A percentile compares a stretch with the other conserved stretches of the same genome.
Evolutionary conservation across 2,329 filamentous ascomycete species (phyloP).

Genomic region (Ophioceras dolichostomum): DNA sequence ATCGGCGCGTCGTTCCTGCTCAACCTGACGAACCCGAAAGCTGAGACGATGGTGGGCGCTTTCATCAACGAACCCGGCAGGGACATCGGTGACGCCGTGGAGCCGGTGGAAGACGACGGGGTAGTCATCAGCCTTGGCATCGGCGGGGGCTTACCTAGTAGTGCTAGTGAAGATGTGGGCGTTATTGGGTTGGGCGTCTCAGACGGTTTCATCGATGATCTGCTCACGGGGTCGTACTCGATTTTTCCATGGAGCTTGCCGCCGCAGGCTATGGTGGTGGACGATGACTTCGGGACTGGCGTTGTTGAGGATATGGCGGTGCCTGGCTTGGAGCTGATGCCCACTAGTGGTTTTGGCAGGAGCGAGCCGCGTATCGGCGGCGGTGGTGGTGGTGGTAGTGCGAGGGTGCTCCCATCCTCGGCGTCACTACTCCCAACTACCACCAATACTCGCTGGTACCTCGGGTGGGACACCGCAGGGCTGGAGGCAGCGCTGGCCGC

Average conservation of each 20-base stretch:
- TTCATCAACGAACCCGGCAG: constrained; percentile 5
- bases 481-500: constrained; percentile 2
- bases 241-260: constrained; percentile 7
- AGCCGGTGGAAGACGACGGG: background rate
- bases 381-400: too few relatives aligned
- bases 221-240: too few relatives aligned
- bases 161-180: too few relatives aligned
- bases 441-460: background rate
- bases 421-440: too few relatives aligned
- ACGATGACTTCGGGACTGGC: background rate
- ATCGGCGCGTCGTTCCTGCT: constrained; percentile 14
- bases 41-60: constrained; percentile 11
- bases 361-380: too few relatives aligned
- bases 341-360: too few relatives aligned
- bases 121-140: background rate
- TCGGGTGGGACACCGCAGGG: constrained; percentile 2
- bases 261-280: constrained; percentile 1
- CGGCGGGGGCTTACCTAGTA: background rate
- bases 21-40: constrained; percentile 12
- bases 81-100: background rate
- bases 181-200: too few relatives aligned
- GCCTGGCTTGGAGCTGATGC: too few relatives aligned
- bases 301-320: too few relatives aligned
- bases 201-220: too few relatives aligned
- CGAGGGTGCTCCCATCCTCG: too few relatives aligned